Evolutionary conservation across 2,329 filamentous ascomycete species (phyloP).

Genomic region (Exserohilum rostratum): DNA sequence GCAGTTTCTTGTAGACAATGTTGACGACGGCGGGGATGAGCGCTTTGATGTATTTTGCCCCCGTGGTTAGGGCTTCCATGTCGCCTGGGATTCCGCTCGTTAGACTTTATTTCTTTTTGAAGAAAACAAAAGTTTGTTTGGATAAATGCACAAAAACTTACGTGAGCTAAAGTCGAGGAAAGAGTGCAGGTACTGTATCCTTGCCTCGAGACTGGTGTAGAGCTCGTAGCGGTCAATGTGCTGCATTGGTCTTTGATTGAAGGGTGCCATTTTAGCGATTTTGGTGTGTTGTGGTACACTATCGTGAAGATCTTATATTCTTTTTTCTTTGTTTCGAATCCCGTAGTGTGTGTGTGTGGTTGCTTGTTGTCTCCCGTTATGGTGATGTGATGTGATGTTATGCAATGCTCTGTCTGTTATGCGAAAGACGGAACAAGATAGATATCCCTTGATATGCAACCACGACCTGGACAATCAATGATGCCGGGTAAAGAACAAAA

Average conservation of each 20-base stretch:
- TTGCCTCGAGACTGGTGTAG: slow-evolving; percentile 71
- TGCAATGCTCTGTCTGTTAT: too few relatives aligned
- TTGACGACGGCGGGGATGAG: slow-evolving; percentile 83
- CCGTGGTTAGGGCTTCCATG: slow-evolving; percentile 71
- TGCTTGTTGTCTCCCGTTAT: too few relatives aligned
- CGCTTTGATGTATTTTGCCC: slow-evolving; percentile 78
- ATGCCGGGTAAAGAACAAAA: background rate
- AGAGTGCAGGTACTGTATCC: slow-evolving; percentile 74
- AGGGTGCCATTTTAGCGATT: slow-evolving; percentile 31
- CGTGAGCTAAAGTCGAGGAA: slow-evolving; percentile 77
- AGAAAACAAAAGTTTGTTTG: too few relatives aligned
- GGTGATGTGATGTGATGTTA: too few relatives aligned
- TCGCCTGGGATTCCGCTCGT: slow-evolving; percentile 55
- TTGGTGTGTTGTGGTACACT: too few relatives aligned
- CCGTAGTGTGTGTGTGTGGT: background rate
- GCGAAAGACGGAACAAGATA: too few relatives aligned
- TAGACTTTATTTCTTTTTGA: background rate
- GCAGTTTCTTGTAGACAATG: slow-evolving; percentile 81
- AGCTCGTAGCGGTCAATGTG: slow-evolving; percentile 74
- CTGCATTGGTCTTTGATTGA: slow-evolving; percentile 49
- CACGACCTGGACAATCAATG: too few relatives aligned
- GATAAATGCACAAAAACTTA: too few relatives aligned
- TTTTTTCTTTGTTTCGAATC: background rate
- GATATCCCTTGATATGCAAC: too few relatives aligned
- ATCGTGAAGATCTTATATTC: too few relatives aligned